These are phyloP conservation scores for Beauveria brongniartii DNA, from an alignment of 2,329 filamentous ascomycete species.

Conservation along the genomic window DNA sequence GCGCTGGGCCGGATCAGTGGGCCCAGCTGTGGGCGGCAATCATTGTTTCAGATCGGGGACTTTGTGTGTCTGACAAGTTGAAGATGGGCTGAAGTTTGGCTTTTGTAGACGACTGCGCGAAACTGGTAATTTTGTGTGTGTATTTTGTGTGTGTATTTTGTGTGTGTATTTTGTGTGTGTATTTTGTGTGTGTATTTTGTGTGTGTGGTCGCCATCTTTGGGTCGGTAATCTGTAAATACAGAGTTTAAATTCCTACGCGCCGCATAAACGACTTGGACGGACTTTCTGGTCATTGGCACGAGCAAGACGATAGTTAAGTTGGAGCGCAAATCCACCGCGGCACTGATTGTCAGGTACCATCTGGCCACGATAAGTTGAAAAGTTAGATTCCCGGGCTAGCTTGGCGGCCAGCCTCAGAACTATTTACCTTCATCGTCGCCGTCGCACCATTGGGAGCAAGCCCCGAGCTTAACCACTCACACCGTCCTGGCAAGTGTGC, in stretches of 20 bases:
- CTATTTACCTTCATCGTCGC: neutral
- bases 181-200: too few relatives aligned
- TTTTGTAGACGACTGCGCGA: too few relatives aligned
- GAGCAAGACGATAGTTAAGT: too few relatives aligned
- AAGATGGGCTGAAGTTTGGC: neutral
- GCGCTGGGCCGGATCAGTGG: slow-evolving; percentile 4
- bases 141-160: too few relatives aligned
- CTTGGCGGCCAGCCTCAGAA: neutral
- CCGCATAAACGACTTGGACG: neutral
- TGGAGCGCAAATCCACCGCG: too few relatives aligned
- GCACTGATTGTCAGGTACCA: neutral
- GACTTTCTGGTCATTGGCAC: too few relatives aligned
- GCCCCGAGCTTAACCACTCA: neutral
- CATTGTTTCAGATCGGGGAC: slow-evolving; percentile 9
- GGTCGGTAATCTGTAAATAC: neutral
- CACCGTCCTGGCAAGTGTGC: neutral
- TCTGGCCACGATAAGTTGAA: neutral
- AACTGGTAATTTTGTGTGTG: neutral
- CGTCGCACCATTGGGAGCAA: neutral
- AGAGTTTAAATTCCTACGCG: neutral
- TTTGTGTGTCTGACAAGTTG: slow-evolving; percentile 3
- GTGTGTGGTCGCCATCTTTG: too few relatives aligned
- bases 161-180: too few relatives aligned
- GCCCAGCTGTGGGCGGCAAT: slow-evolving; percentile 1
- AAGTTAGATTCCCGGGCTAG: neutral